Conservation (phyloP, 1,284 basidiomycete genomes). For the Fomitopsis schrenkii region DNA sequence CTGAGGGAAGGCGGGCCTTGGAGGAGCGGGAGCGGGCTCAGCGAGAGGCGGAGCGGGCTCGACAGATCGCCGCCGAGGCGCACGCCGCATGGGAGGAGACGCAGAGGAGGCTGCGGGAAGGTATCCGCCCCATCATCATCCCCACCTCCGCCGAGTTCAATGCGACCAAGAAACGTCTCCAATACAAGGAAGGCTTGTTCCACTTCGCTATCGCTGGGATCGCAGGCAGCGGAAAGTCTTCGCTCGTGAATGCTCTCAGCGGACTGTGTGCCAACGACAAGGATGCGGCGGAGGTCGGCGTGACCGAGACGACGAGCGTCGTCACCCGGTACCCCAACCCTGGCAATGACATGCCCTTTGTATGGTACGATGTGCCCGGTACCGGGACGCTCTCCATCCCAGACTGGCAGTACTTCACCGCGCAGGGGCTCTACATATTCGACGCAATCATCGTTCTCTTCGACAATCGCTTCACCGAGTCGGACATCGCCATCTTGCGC, state of each 20-base stretch:
- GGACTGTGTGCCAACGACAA: not conserved
- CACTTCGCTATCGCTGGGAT: constrained; percentile 3
- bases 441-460: not conserved
- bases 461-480: not conserved
- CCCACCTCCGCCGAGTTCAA: not conserved
- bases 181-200: not conserved
- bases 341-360: not conserved
- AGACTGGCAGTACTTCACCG: not conserved
- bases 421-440: not conserved
- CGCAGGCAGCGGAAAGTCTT: constrained; percentile 2
- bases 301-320: not conserved
- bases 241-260: not conserved
- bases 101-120: not conserved
- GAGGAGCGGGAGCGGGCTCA: not conserved
- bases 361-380: not conserved
- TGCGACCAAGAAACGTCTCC: not conserved
- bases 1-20: not conserved
- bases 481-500: not conserved
- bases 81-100: not conserved
- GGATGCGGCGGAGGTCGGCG: not conserved
- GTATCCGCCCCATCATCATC: not conserved
- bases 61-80: not conserved
- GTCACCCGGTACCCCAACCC: not conserved
- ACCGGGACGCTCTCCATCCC: not conserved
- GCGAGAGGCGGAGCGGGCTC: not conserved